These are phyloP conservation scores for Zymoseptoria crescenta DNA, from an alignment of 2,329 filamentous ascomycete genomes.

Conservation along the genomic window DNA sequence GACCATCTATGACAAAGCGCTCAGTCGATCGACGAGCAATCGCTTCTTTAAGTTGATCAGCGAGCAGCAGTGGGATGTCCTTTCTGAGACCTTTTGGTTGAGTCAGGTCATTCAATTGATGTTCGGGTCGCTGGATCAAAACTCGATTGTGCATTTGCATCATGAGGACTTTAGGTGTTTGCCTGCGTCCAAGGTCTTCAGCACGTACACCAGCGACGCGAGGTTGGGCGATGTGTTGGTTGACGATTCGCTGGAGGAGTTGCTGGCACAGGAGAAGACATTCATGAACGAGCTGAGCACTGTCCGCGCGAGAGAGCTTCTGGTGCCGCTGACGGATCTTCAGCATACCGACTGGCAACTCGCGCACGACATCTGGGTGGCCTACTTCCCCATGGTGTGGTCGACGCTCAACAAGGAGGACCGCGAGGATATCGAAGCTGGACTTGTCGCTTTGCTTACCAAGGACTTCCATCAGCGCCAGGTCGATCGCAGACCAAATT, in stretches of 20 bases:
- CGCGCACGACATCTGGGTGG: slow-evolving; percentile 82
- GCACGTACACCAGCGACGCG: slow-evolving; percentile 63
- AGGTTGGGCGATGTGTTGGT: slow-evolving; percentile 58
- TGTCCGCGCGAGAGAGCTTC: slow-evolving; percentile 76
- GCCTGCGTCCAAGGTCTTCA: slow-evolving; percentile 64
- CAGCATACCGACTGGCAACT: slow-evolving; percentile 81
- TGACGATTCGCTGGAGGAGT: slow-evolving; percentile 72
- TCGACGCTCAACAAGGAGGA: slow-evolving; percentile 81
- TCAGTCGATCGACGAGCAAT: slow-evolving; percentile 85
- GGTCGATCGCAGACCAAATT: slow-evolving; percentile 90
- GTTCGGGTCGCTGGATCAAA: slow-evolving; percentile 83
- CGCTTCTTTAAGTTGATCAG: slow-evolving; percentile 82
- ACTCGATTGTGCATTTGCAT: slow-evolving; percentile 68
- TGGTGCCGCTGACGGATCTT: slow-evolving; percentile 83
- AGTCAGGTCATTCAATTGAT: slow-evolving; percentile 90
- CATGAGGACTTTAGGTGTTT: slow-evolving; percentile 75
- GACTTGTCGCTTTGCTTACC: slow-evolving; percentile 80
- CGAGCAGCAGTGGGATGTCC: slow-evolving; percentile 93
- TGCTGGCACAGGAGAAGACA: slow-evolving; percentile 70
- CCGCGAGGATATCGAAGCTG: slow-evolving; percentile 79
- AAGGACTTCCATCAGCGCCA: slow-evolving; percentile 95
- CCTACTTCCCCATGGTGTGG: slow-evolving; percentile 90
- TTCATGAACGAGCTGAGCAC: slow-evolving; percentile 80
- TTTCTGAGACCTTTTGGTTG: slow-evolving; percentile 94
- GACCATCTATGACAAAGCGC: slow-evolving; percentile 87